These are phyloP conservation scores for Saccharomycopsis sp. DNA, from an alignment of 805 yeast species.

Conservation along the genomic window DNA sequence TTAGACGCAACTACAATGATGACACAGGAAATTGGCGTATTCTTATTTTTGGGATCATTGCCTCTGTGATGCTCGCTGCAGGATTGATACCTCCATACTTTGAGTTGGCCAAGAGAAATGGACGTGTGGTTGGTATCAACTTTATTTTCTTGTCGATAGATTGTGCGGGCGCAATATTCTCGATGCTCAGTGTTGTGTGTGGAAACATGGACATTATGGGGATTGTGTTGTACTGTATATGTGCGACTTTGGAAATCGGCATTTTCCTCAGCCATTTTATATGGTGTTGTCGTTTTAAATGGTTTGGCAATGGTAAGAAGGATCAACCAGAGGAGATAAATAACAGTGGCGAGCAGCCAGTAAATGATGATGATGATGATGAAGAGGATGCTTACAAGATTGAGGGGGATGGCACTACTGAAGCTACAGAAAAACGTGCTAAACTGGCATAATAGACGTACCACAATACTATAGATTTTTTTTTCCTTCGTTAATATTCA, in stretches of 20 bases:
- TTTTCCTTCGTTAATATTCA: no score
- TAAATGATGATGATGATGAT: neutral
- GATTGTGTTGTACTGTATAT: constrained; percentile 64
- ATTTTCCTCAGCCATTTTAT: constrained; percentile 62
- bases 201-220: constrained; percentile 77
- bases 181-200: constrained; percentile 54
- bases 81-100: constrained; percentile 88
- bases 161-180: constrained; percentile 74
- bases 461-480: neutral
- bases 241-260: constrained; percentile 71
- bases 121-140: constrained; percentile 85
- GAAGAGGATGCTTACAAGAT: neutral
- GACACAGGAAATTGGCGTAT: constrained; percentile 63
- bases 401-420: neutral
- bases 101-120: constrained; percentile 72
- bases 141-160: constrained; percentile 73
- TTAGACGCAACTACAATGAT: constrained; percentile 38
- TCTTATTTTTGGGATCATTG: constrained; percentile 71
- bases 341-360: neutral
- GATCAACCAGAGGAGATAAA: constrained; percentile 2
- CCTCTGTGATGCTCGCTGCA: constrained; percentile 63
- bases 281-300: constrained; percentile 52
- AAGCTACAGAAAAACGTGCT: neutral
- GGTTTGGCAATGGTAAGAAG: constrained; percentile 21
- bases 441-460: neutral